Evolutionary conservation across 2,329 filamentous ascomycete species (phyloP), one percentile per base, ranked within the genome.

Genomic region (Teratosphaeria viscida): DNA sequence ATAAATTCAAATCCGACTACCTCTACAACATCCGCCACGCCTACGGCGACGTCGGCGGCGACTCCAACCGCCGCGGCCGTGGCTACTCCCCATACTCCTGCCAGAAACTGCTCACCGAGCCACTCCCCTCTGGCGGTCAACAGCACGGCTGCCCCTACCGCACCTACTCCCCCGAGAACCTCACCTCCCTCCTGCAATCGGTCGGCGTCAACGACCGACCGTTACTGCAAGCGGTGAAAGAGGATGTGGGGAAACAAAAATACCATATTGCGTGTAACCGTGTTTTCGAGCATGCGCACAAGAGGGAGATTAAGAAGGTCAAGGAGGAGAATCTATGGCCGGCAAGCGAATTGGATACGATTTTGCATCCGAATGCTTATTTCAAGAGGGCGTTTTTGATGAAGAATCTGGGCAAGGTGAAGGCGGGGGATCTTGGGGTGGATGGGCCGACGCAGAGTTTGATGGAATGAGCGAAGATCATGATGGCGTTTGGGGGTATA

Each of bases 1-100:
- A 97, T 69, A 87, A 87, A 39, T 99, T 97, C 81, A 95, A 95
- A 76, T 97, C 96, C 71, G 91, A 96, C 72, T 97, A 99, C 77
- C 84, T 89, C 53, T 99, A 99, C 81, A 97, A 99, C 72, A 84
- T 97, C 60, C 88, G 92, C n/a, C 92, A 99, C 80, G 75, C 81
- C 0, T 99, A 97, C 73, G 94, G 94, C 65, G 92, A 97, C 68
- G 94, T 97, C 0, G 94, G 94, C 58, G 92, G 92, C 60, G 92
- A 97, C 74, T 81, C 85, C 23, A 96, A 95, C 71, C 84, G 92
- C 35, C 84, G 92, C 58, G 88, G 91, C 52, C 83, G 88, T 58
- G 92, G 92, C 23, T 96, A 96, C 73, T 89, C 88, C 55, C 90
- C 94, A 0, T 95, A 90, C 71, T 94, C 89, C 58, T 99, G 94